Evolutionary conservation across 306 rosid genomes (phyloP).

Genomic region (Malus sieversii): DNA sequence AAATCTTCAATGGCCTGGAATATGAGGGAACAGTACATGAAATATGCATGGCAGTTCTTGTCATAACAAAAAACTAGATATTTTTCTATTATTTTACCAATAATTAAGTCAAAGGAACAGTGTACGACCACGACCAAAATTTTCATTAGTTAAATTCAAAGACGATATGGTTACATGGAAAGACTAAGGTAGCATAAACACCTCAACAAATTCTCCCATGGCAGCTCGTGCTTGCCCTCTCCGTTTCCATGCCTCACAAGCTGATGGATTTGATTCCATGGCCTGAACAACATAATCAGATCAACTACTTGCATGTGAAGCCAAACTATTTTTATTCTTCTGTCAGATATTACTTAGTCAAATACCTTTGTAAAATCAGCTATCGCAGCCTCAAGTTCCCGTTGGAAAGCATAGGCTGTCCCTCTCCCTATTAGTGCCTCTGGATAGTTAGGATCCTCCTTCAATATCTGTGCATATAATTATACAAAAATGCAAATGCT

Average conservation of each 20-base stretch:
- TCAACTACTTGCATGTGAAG: constrained; percentile 9
- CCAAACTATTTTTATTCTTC: constrained; percentile 13
- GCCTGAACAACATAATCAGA: constrained; percentile 49
- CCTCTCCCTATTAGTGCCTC: constrained; percentile 98
- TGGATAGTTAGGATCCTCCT: constrained; percentile 83
- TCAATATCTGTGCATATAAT: constrained; percentile 59
- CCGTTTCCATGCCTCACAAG: constrained; percentile 98
- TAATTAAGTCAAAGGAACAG: neutral
- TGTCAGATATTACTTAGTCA: constrained; percentile 14
- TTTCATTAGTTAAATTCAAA: constrained; percentile 2
- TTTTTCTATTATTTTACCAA: neutral
- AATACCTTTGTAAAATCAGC: constrained; percentile 88
- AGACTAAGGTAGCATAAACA: constrained; percentile 22
- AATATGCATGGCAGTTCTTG: constrained; percentile 6
- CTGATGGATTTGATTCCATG: constrained; percentile 72
- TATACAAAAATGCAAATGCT: constrained; percentile 3
- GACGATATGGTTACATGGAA: neutral
- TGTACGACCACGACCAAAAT: constrained; percentile 1
- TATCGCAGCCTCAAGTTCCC: constrained; percentile 83
- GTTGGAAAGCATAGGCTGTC: constrained; percentile 86
- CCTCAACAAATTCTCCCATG: constrained; percentile 86
- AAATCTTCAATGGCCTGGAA: constrained; percentile 84
- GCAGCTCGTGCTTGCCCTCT: constrained; percentile 99
- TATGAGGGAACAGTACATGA: constrained; percentile 4
- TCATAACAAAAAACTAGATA: constrained; percentile 15